Conservation (phyloP, 139 green algal genomes). For the Tetraselmis chui region DNA sequence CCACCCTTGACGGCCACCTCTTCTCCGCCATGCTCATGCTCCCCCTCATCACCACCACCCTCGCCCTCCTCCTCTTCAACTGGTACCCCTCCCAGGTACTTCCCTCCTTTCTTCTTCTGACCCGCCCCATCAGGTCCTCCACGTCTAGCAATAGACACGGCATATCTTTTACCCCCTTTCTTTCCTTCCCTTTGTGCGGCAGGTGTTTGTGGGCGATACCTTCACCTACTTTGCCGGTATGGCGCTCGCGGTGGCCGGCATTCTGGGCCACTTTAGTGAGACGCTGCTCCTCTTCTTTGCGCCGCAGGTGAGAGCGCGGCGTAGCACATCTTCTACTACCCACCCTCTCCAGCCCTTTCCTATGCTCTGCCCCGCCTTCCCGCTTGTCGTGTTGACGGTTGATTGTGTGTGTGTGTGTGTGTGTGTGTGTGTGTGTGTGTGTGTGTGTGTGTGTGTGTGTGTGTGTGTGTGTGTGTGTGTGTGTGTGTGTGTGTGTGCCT, state of each 20-base stretch:
- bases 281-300: slow-evolving; percentile 95
- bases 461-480: too few species aligned
- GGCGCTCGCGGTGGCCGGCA: slow-evolving; percentile 91
- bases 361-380: background rate
- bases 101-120: too few species aligned
- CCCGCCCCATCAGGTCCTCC: too few species aligned
- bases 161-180: background rate
- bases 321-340: too few species aligned
- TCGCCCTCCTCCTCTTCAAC: slow-evolving; percentile 82
- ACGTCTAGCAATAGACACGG: too few species aligned
- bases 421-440: too few species aligned
- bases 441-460: too few species aligned
- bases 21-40: slow-evolving; percentile 89
- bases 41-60: slow-evolving; percentile 71
- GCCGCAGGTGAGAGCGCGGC: slow-evolving; percentile 67
- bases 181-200: background rate
- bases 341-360: background rate
- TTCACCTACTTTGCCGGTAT: slow-evolving; percentile 99
- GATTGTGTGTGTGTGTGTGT: too few species aligned
- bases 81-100: slow-evolving; percentile 61
- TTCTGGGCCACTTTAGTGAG: slow-evolving; percentile 95
- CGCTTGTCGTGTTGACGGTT: too few species aligned
- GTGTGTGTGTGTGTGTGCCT: too few species aligned
- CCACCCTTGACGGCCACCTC: slow-evolving; percentile 77
- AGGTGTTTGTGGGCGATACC: slow-evolving; percentile 97